Evolutionary conservation across 345 rosid species (phyloP).

Genomic region (Luvunga scandens): DNA sequence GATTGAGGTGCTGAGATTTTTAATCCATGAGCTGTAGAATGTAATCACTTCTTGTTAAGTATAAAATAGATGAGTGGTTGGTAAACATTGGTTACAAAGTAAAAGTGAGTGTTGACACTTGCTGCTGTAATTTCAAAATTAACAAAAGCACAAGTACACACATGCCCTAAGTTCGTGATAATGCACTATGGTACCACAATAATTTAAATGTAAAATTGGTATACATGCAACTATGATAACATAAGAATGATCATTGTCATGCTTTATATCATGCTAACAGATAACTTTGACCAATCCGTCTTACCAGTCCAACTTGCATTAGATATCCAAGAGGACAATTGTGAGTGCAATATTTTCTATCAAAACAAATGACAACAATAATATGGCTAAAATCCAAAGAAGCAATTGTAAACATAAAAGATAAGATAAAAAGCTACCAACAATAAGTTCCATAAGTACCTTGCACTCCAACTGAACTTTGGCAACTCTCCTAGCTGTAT

Average conservation of each 20-base stretch:
- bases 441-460: conserved; percentile 39
- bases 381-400: neutral
- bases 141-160: too few relatives aligned
- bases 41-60: neutral
- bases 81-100: too few relatives aligned
- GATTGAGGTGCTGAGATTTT: neutral
- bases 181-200: too few relatives aligned
- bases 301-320: neutral
- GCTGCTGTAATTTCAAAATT: too few relatives aligned
- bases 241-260: neutral
- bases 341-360: neutral
- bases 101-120: too few relatives aligned
- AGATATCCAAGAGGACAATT: neutral
- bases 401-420: neutral
- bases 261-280: neutral
- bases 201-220: neutral
- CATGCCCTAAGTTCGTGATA: too few relatives aligned
- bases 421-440: conserved; percentile 5
- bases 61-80: too few relatives aligned
- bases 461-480: conserved; percentile 91
- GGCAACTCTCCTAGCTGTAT: conserved; percentile 83
- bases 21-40: neutral
- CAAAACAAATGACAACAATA: too few relatives aligned
- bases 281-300: neutral
- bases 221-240: neutral